A percentile compares a stretch with the other conserved stretches of the same genome.
Conservation (phyloP, 1,284 basidiomycete genomes). For the Naganishia sp. region DNA sequence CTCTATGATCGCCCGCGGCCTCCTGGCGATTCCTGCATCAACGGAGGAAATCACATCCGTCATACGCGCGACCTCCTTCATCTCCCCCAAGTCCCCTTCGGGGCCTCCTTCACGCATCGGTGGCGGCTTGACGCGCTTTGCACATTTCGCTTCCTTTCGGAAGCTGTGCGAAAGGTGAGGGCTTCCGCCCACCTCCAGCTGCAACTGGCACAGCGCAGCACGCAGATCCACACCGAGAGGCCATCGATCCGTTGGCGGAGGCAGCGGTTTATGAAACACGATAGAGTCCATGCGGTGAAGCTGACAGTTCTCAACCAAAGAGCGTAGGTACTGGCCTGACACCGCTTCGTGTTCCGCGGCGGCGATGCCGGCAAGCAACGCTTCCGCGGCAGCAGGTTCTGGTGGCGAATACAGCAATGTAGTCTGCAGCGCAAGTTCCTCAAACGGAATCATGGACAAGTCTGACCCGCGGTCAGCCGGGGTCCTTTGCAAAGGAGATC, state of each 20-base stretch:
- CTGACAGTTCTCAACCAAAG: conserved; percentile 10
- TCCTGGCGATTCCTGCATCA: conserved; percentile 14
- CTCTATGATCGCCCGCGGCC: conserved; percentile 6
- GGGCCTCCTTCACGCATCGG: background rate
- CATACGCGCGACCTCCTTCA: conserved; percentile 17
- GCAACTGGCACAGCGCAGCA: conserved; percentile 28
- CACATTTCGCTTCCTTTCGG: no score
- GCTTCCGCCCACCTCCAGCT: conserved; percentile 8
- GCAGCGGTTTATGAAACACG: conserved; percentile 12
- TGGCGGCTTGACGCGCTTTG: no score
- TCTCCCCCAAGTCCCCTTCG: conserved; percentile 32
- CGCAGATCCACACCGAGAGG: conserved; percentile 29
- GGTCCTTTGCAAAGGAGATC: conserved; percentile 31
- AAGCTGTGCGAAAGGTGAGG: no score
- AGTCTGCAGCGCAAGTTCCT: conserved; percentile 74
- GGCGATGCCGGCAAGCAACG: conserved; percentile 23
- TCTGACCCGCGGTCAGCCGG: conserved; percentile 58
- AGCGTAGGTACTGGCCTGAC: conserved; percentile 1
- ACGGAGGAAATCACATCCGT: background rate
- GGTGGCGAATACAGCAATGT: conserved; percentile 69
- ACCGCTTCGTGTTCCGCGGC: conserved; percentile 1
- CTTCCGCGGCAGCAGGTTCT: conserved; percentile 40
- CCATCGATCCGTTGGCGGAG: background rate
- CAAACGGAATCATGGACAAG: conserved; percentile 66
- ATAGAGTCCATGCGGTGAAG: background rate